These are phyloP conservation scores for Leucaena leucocephala DNA, from an alignment of 306 rosid species.

Conservation along the genomic window DNA sequence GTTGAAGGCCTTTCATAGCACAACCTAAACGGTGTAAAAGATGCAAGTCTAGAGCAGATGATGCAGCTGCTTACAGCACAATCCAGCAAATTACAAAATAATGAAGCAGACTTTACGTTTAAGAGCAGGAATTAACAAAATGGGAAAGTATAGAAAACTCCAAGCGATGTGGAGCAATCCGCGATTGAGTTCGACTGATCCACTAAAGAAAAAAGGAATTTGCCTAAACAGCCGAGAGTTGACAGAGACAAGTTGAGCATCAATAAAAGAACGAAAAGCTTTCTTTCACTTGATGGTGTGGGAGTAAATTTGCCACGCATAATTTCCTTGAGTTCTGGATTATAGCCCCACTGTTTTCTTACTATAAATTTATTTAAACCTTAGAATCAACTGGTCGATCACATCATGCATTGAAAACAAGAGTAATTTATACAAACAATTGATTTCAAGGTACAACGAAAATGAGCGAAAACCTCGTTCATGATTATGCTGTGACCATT, in stretches of 20 bases:
- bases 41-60: background rate
- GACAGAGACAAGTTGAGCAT: conserved; percentile 21
- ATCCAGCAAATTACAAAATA: background rate
- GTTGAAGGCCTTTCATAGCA: background rate
- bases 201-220: conserved; percentile 7
- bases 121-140: background rate
- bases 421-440: background rate
- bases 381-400: background rate
- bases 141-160: background rate
- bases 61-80: background rate
- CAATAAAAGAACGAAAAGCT: background rate
- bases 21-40: background rate
- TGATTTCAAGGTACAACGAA: background rate
- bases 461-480: background rate
- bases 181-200: background rate
- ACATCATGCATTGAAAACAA: background rate
- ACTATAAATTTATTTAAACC: background rate
- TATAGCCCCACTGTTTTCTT: background rate
- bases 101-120: background rate
- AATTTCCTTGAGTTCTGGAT: background rate
- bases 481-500: background rate
- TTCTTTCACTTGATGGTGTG: background rate
- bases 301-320: background rate
- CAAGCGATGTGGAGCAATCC: conserved; percentile 17
- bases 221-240: background rate